Percentiles rank a stretch among this genome's conserved stretches.
Conservation (phyloP, 305 asterid species). For the Salvia sclarea region DNA sequence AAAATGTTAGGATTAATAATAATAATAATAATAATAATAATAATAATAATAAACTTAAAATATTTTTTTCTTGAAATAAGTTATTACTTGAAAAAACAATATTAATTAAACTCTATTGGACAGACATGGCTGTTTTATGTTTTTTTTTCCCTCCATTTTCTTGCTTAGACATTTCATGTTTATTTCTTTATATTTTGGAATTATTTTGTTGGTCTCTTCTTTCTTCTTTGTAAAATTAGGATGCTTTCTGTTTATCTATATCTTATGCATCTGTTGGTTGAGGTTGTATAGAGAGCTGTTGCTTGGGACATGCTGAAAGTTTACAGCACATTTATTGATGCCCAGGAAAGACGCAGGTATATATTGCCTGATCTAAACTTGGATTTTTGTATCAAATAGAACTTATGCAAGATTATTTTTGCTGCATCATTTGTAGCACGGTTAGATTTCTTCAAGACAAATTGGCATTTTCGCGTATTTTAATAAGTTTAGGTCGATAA, state of each 20-base stretch:
- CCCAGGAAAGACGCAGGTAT: constrained; percentile 88
- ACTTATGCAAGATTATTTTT: constrained; percentile 11
- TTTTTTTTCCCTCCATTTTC: neutral
- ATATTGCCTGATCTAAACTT: constrained; percentile 11
- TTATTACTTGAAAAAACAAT: no score
- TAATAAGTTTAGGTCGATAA: neutral
- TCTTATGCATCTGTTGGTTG: constrained; percentile 32
- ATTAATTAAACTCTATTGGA: constrained; percentile 11
- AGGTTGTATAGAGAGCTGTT: constrained; percentile 75
- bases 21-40: no score
- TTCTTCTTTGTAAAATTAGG: constrained; percentile 11
- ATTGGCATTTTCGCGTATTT: constrained; percentile 5
- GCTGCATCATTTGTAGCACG: no score
- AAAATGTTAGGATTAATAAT: no score
- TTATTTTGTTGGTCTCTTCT: constrained; percentile 15
- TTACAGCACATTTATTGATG: constrained; percentile 76
- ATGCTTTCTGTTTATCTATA: constrained; percentile 28
- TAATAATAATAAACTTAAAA: no score
- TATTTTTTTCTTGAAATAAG: no score
- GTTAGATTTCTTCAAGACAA: neutral
- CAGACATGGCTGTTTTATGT: neutral
- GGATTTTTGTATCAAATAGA: neutral
- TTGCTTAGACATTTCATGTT: constrained; percentile 17
- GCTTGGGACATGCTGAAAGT: constrained; percentile 99
- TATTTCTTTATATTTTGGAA: constrained; percentile 1